phyloP scores from a whole-genome alignment of 2,329 filamentous ascomycete genomes.

The Ophiocordyceps sinensis region DNA sequence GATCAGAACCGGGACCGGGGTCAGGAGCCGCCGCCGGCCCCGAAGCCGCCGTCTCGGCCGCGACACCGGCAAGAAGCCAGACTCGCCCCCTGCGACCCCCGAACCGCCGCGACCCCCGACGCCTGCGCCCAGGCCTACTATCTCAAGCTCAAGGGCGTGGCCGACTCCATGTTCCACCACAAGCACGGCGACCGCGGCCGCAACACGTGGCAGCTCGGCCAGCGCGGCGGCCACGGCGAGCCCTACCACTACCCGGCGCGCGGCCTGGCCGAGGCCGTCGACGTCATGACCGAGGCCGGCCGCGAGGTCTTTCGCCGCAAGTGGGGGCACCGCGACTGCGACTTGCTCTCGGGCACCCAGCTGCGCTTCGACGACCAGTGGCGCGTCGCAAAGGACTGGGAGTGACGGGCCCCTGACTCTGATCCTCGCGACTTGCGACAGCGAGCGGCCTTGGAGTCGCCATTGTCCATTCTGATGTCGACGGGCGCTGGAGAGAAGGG shows the following conservation, averaged over 20 bases:
- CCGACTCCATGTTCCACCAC: conserved; percentile 24
- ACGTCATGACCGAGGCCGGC: conserved; percentile 30
- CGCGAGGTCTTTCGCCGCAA: conserved; percentile 25
- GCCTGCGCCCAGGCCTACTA: conserved; percentile 5
- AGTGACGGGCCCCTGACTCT: too few relatives aligned
- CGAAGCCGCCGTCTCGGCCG: neutral
- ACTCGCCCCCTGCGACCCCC: neutral
- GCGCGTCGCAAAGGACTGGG: conserved; percentile 28
- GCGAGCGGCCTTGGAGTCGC: too few relatives aligned
- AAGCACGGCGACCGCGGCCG: conserved; percentile 25
- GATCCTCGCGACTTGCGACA: too few relatives aligned
- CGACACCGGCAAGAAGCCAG: neutral
- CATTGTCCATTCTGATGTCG: too few relatives aligned
- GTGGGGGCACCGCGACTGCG: conserved; percentile 30
- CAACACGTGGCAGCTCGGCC: conserved; percentile 38
- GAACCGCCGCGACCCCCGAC: neutral
- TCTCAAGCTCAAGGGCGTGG: conserved; percentile 9
- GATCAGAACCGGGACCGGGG: too few relatives aligned
- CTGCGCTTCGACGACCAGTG: conserved; percentile 29
- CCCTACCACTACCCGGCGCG: conserved; percentile 35
- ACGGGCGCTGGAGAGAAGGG: too few relatives aligned
- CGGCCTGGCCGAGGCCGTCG: conserved; percentile 28
- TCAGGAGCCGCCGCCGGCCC: neutral
- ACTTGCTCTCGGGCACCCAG: conserved; percentile 20
- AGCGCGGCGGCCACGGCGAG: conserved; percentile 35